Base-by-base conservation (phyloP, 2,329 filamentous ascomycete species). In the Claviceps sp. region DNA sequence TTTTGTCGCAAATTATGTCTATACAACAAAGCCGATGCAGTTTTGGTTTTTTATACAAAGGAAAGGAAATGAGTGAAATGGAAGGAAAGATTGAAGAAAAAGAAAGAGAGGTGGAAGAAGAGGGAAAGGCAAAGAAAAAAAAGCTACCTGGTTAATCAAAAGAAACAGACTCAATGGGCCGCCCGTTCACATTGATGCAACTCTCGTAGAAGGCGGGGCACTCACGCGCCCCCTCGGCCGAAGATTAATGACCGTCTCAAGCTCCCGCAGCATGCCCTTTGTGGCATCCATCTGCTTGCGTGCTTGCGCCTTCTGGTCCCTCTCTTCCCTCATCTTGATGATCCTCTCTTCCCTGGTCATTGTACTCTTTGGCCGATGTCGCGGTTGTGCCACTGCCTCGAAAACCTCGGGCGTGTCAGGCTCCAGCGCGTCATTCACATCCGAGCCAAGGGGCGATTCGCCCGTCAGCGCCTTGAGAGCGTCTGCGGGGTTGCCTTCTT, bases 301-400 rank as follows among this genome's bases (percentile, higher is more conserved):
- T 42, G 82, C 72, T 42, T 81, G 74, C 20, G 85, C 84, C 63
- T 87, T 86, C 56, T 79, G 80, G 51, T 82, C 82, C 53, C 91
- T 79, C 45, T 97, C 91, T 63, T 95, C 90, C 60, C 86, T 85
- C 73, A 96, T 89, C 67, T 86, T 91, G 44, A 77, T 75, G 60
- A 97, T 85, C 44, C 93, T 82, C 69, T 98, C 89, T 61, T 95
- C 90, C 61, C 91, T 75, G 1, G 86, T 88, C 57, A 96, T 72
- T 50, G 78, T 74, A 60, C 81, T 85, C 57, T 84, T 77, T 54
- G 85, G 82, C 22, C 53, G 36, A 41, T 45, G 41, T 42, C 84
- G 76, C 6, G 81, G 73, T 53, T 87, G 73, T 2, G 90, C 89
- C 40, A 97, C 81, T 0, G 90, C 93, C 68, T 98, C 93, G 56